Evolutionary conservation across 305 asterid genomes (phyloP), one percentile per base, ranked within the genome.

Genomic region (Fraxinus floribunda): DNA sequence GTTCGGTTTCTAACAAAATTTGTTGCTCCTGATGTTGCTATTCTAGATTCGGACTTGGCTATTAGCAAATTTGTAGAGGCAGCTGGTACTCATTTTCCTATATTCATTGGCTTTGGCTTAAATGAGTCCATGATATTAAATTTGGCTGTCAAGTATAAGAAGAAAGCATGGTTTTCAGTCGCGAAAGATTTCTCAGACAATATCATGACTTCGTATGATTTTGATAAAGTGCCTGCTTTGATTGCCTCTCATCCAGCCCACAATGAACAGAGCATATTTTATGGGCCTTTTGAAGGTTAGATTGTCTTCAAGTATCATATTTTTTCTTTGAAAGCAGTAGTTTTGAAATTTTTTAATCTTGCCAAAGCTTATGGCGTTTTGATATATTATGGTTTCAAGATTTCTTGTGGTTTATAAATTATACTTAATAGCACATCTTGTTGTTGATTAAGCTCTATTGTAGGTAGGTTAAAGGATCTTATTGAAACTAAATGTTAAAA

Each of bases 201-300:
- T 75, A 86, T 84, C 75, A 89, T 92, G 97, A 87, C 89, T 78
- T 86, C 81, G 1, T 94, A 91, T 86, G 98, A 92, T 88, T 91
- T 95, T 79, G 94, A 91, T 85, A 92, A 92, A 88, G 92, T 82
- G 76, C 99, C 98, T 83, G 94, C 99, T 75, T 66, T 95, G 88
- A 92, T 85, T 83, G 96, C 95, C 13, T 87, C 82, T 88, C 91
- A 90, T 84, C 95, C 94, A 34, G 89, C 82, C 78, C 90, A 91
- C 79, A 83, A 89, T 57, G 99, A 95, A 82, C 89, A 91, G 84
- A 92, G 91, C 91, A 88, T 89, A 74, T 95, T 92, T 84, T 91
- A 94, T 84, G 97, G 99, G 66, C 98, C 99, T 70, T 93, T 90
- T 88, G 99, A 95, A 95, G 99, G 99, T 94, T 86, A 84, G 94